These are phyloP conservation scores for Hypomontagnella monticulosa DNA, from an alignment of 495 filamentous ascomycete species.

Conservation along the genomic window DNA sequence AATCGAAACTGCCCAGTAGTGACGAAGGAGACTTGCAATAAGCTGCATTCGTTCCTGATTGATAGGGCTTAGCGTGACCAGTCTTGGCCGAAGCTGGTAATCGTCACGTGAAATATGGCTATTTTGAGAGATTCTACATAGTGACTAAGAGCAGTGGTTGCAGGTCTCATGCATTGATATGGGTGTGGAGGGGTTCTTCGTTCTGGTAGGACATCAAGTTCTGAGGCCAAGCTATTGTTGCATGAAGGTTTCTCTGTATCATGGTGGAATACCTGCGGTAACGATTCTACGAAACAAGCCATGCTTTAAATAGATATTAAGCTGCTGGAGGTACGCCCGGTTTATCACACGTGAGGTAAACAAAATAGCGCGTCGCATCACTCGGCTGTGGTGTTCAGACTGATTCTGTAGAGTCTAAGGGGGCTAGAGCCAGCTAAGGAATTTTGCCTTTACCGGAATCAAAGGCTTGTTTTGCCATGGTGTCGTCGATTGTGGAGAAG, in stretches of 20 bases:
- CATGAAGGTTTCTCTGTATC: not conserved
- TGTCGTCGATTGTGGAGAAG: slow-evolving; percentile 32
- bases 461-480: slow-evolving; percentile 25
- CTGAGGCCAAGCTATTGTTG: slow-evolving; percentile 7
- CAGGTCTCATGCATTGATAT: slow-evolving; percentile 11
- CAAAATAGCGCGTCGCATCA: slow-evolving; percentile 18
- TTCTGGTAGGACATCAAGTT: not conserved
- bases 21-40: slow-evolving; percentile 12
- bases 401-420: not conserved
- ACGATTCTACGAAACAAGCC: slow-evolving; percentile 8
- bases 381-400: slow-evolving; percentile 1
- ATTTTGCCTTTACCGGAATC: slow-evolving; percentile 33
- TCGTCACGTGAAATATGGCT: slow-evolving; percentile 32
- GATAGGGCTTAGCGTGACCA: slow-evolving; percentile 40
- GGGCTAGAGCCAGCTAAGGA: slow-evolving; percentile 2
- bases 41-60: slow-evolving; percentile 36
- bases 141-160: not conserved
- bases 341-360: slow-evolving; percentile 22
- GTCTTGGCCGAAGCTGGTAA: slow-evolving; percentile 29
- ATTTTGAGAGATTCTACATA: slow-evolving; percentile 25
- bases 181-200: not conserved
- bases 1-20: slow-evolving; percentile 10
- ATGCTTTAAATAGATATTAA: slow-evolving; percentile 24
- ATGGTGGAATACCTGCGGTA: not conserved
- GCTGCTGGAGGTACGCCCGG: not conserved